phyloP scores from a whole-genome alignment of 345 rosid species.

The Clausena lansium region DNA sequence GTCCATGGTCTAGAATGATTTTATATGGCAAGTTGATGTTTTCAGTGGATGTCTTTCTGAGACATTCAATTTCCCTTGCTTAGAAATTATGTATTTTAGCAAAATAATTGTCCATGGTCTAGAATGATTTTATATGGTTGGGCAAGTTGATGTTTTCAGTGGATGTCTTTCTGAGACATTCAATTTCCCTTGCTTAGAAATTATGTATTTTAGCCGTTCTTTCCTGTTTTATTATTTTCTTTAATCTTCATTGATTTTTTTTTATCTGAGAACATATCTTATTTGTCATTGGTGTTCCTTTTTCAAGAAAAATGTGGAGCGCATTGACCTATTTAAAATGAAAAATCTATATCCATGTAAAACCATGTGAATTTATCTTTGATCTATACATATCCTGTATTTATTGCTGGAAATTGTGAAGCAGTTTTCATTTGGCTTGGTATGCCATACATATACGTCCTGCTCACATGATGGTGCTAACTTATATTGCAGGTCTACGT shows the following conservation, averaged over 20 bases:
- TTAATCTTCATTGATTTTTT: not conserved
- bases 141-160: not conserved
- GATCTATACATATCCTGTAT: not conserved
- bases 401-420: not conserved
- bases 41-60: not conserved
- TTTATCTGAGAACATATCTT: not conserved
- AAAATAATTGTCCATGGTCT: not conserved
- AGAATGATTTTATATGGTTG: slow-evolving; percentile 4
- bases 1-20: slow-evolving; percentile 3
- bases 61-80: not conserved
- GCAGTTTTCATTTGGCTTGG: not conserved
- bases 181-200: not conserved
- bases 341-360: not conserved
- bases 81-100: not conserved
- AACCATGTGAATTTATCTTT: not conserved
- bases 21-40: not conserved
- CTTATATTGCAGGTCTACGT: slow-evolving; percentile 65
- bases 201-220: not conserved
- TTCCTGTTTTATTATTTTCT: not conserved
- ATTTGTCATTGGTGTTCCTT: not conserved
- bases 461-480: not conserved
- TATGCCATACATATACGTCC: not conserved
- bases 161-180: not conserved
- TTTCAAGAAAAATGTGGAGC: not conserved
- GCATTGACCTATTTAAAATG: not conserved